Conservation (phyloP, 2,329 filamentous ascomycete genomes). For the Neonectria punicea region DNA sequence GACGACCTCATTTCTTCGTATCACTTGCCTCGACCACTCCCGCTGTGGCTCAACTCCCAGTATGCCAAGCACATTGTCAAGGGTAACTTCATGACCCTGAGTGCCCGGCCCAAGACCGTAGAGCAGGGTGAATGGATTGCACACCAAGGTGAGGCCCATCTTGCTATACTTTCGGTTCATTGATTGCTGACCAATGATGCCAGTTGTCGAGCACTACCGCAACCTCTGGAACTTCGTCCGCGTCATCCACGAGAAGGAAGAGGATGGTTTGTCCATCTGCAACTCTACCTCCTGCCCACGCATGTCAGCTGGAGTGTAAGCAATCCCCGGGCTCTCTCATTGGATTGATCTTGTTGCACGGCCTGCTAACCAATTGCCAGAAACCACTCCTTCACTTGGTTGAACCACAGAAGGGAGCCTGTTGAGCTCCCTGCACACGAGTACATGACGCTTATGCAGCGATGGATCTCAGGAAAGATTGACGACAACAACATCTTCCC, state of each 20-base stretch:
- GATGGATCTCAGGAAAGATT: conserved; percentile 97
- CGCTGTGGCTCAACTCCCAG: conserved; percentile 76
- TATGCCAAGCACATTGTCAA: conserved; percentile 92
- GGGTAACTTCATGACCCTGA: conserved; percentile 98
- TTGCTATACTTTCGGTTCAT: neutral
- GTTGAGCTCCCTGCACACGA: conserved; percentile 92
- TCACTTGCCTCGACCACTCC: conserved; percentile 73
- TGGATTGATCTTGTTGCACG: neutral
- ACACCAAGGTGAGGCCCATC: conserved; percentile 77
- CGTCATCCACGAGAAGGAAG: conserved; percentile 87
- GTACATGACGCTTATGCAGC: conserved; percentile 95
- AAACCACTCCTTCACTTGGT: conserved; percentile 97
- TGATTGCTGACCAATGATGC: conserved; percentile 1
- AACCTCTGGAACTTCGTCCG: conserved; percentile 91
- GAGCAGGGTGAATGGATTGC: conserved; percentile 97
- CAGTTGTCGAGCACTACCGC: conserved; percentile 93
- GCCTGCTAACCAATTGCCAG: conserved; percentile 48
- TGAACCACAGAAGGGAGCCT: conserved; percentile 86
- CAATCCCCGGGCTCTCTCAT: conserved; percentile 38
- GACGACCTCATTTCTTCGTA: conserved; percentile 69
- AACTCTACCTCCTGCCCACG: conserved; percentile 86
- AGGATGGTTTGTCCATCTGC: conserved; percentile 81
- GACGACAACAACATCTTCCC: conserved; percentile 91
- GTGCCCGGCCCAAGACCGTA: conserved; percentile 91
- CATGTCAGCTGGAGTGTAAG: conserved; percentile 95